Percentiles rank a stretch among this genome's conserved stretches.
These are phyloP conservation scores for Planoprotostelium fungivorum DNA, from an alignment of 78 protist species.

Conservation along the genomic window DNA sequence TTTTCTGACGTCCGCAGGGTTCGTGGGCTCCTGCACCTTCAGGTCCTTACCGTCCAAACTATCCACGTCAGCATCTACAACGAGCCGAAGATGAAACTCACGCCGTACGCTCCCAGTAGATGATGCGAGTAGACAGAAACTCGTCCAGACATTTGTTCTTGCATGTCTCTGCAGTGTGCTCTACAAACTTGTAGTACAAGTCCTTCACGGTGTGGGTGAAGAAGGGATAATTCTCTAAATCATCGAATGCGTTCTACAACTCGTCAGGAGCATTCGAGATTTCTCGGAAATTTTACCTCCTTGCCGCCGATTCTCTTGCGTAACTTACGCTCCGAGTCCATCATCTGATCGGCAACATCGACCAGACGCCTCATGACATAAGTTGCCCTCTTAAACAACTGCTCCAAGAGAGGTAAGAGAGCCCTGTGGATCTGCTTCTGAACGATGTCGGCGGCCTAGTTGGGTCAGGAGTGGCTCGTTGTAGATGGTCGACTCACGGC, in stretches of 20 bases:
- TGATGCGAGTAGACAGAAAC: conserved; percentile 55
- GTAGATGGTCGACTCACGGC: conserved; percentile 27
- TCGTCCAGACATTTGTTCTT: conserved; percentile 67
- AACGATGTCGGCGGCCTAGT: conserved; percentile 36
- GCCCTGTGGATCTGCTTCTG: conserved; percentile 31
- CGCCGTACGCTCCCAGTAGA: conserved; percentile 51
- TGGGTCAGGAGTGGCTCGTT: too few species aligned
- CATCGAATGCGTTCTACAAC: neutral
- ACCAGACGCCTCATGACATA: conserved; percentile 60
- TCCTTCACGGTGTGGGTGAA: conserved; percentile 43
- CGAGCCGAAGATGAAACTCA: neutral
- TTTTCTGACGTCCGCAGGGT: neutral
- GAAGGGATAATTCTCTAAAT: conserved; percentile 58
- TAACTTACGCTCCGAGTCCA: conserved; percentile 32
- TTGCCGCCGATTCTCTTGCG: neutral
- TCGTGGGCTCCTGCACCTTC: neutral
- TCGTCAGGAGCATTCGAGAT: neutral
- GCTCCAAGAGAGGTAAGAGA: conserved; percentile 45
- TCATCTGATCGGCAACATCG: conserved; percentile 66
- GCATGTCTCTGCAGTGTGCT: conserved; percentile 26
- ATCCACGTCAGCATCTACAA: neutral
- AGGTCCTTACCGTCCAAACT: neutral
- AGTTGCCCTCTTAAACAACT: conserved; percentile 38
- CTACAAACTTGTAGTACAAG: conserved; percentile 62
- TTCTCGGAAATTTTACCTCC: neutral